A percentile compares a stretch with the other conserved stretches of the same genome.
phyloP scores from a whole-genome alignment of 768 basidiomycete species.

The Tylopilus subfusipes region DNA sequence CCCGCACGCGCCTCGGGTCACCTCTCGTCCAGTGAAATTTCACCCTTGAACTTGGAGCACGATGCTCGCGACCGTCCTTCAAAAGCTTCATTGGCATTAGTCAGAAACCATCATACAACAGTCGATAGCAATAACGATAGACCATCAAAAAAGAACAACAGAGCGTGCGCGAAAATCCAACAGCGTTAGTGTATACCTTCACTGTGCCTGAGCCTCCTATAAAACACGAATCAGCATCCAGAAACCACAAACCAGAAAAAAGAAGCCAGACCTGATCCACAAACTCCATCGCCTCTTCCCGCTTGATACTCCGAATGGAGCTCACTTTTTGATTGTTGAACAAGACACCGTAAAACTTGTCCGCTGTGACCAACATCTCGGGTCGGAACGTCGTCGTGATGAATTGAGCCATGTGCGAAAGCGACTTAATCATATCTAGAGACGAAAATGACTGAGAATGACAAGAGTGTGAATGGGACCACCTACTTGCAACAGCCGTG shows the following conservation, averaged over 20 bases:
- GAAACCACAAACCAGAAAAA: neutral
- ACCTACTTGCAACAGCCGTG: constrained; percentile 89
- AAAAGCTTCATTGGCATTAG: neutral
- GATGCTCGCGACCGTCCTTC: neutral
- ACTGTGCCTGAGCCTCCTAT: constrained; percentile 50
- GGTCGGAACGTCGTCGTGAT: constrained; percentile 98
- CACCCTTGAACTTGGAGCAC: no score
- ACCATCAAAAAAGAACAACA: neutral
- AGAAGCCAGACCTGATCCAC: constrained; percentile 69
- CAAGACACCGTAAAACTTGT: constrained; percentile 95
- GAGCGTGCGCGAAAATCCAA: neutral
- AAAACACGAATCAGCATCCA: neutral
- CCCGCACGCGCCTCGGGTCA: no score
- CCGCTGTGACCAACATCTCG: constrained; percentile 93
- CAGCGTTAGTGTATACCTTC: neutral
- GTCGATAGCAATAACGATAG: constrained; percentile 23
- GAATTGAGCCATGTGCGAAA: constrained; percentile 87
- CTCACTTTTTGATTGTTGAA: constrained; percentile 97
- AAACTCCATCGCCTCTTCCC: constrained; percentile 91
- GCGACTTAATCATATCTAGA: constrained; percentile 80
- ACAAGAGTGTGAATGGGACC: neutral
- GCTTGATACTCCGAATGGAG: constrained; percentile 79
- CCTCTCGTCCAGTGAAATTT: no score
- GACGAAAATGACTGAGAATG: constrained; percentile 36
- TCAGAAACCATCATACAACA: neutral